phyloP scores from a whole-genome alignment of 2,329 filamentous ascomycete species.

The Aspergillus novoparasiticus region DNA sequence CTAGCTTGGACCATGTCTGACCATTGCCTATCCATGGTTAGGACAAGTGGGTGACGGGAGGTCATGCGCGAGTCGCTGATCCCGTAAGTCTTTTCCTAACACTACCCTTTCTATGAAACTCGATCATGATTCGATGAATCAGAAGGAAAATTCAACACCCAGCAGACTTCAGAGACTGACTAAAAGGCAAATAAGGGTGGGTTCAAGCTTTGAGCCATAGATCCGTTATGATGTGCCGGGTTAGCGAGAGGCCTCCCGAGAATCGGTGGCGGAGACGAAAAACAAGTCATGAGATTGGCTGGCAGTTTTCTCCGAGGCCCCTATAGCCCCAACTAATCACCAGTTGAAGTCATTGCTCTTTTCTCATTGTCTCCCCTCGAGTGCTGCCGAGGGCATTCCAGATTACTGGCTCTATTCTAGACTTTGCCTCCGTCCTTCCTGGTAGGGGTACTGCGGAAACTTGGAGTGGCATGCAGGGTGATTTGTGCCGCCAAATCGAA shows the following conservation, averaged over 20 bases:
- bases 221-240: not conserved
- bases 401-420: not conserved
- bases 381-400: not conserved
- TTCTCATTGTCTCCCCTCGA: not conserved
- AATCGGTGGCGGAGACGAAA: conserved; percentile 16
- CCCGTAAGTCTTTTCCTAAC: not conserved
- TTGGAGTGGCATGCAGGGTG: conserved; percentile 5
- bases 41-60: not conserved
- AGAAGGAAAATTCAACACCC: not conserved
- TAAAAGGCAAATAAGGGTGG: not conserved
- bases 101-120: not conserved
- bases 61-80: not conserved
- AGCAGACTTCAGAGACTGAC: not conserved
- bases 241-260: not conserved
- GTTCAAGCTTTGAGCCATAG: not conserved
- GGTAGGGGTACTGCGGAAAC: not conserved
- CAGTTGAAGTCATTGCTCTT: not conserved
- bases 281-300: conserved; percentile 17
- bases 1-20: not conserved
- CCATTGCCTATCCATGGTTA: not conserved
- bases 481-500: not conserved
- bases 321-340: conserved; percentile 7
- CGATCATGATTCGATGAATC: not conserved
- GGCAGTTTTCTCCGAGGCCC: conserved; percentile 15
- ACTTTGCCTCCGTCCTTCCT: not conserved